Base-by-base conservation (phyloP, 1,284 basidiomycete genomes). In the Puccinia polysora region DNA sequence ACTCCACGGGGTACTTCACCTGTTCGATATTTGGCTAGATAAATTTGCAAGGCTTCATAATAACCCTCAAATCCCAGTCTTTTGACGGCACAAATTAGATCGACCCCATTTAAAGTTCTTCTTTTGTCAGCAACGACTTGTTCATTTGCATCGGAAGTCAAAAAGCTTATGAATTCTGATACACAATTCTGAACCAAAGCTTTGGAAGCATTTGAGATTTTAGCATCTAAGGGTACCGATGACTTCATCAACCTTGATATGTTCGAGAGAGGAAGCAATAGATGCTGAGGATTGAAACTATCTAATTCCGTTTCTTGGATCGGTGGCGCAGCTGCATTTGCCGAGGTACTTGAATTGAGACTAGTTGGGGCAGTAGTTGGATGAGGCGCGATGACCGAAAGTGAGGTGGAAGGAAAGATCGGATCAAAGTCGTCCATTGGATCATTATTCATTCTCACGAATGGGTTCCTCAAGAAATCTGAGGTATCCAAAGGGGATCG, bases 281-380 rank as follows among this genome's bases (percentile, higher is more conserved):
- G 85, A 81, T 95, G 91, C 80, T 94, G 91, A 79, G 94, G 91
- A 77, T 89, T 84, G 79, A 91, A 94, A 78, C 92, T 90, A 64
- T 90, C 91, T 49, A 95, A 87, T 79, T 94, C 91, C 75, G 90
- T 87, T 74, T 94, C 91, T 2, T 90, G 93, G 77, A 94, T 70
- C 14, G 58, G 58, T n/a, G 45, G 45, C 2, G n/a, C 18, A 30
- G 36, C 4, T 43, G 23, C 25, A 12, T n/a, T n/a, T n/a, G n/a
- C n/a, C n/a, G n/a, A n/a, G n/a, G n/a, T n/a, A n/a, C n/a, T n/a
- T n/a, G n/a, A n/a, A n/a, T n/a, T n/a, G n/a, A n/a, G n/a, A n/a
- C n/a, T n/a, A n/a, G n/a, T n/a, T n/a, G n/a, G n/a, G n/a, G n/a
- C n/a, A n/a, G n/a, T n/a, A n/a, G n/a, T n/a, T n/a, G n/a, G n/a